Evolutionary conservation across 805 yeast species (phyloP), one percentile per base, ranked within the genome.

Genomic region (Candida patagonica): DNA sequence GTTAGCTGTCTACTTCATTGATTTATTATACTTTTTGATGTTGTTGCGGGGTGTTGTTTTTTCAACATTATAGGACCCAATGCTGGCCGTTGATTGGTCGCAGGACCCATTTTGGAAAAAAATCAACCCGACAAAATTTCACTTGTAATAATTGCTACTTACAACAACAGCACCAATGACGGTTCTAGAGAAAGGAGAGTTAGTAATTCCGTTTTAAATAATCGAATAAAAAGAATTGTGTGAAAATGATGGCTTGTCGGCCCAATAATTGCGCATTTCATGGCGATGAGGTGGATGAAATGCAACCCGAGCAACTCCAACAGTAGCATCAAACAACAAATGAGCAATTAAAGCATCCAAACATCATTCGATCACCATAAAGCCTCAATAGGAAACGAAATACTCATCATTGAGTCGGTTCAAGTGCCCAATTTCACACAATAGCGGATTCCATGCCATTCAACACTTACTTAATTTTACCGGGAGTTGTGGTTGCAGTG

Each of bases 101-200:
- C 26, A 23, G 22, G 16, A 23, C 27, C 13, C 22, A n/a, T 6
- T 13, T 21, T 13, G 21, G 13, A 33, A 17, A 7, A 33, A 32
- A 33, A 34, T 10, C 23, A 40, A 17, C 34, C 25, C 20, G 34
- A n/a, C 17, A 25, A 16, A 19, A 9, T 25, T 30, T 13, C 19
- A 24, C 12, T 19, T n/a, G 25, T 10, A 10, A 24, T 21, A 21
- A 9, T 9, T 19, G 13, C 32, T 30, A 55, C 59, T 46, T 54
- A 54, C 95, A 71, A 87, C 96, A 71, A 87, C 89, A 75, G 96
- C 96, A 86, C 96, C 96, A 67, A 87, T 87, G 62, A 87, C 96
- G 58, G 96, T 89, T 76, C 95, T 81, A 59, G 25, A 34, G 33
- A 15, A 34, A n/a, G n/a, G n/a, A 30, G 48, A 3, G 37, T 33